These are phyloP conservation scores for Fragilaria radians DNA, from an alignment of 108 stramenopile species.

Conservation along the genomic window DNA sequence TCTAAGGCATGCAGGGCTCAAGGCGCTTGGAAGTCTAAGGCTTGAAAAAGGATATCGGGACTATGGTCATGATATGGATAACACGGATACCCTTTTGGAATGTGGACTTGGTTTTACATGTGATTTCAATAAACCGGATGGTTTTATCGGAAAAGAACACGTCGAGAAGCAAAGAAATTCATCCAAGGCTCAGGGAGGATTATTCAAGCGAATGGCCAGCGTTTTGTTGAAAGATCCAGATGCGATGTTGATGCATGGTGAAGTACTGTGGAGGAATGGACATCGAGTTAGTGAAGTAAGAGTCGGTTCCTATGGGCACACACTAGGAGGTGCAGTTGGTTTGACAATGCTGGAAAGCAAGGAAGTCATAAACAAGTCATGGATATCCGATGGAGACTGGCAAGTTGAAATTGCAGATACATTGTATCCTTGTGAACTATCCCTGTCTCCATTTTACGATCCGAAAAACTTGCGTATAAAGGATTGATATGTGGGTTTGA, in stretches of 20 bases:
- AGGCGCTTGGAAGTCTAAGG: conserved; percentile 58
- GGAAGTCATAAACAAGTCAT: conserved; percentile 34
- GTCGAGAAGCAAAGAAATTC: conserved; percentile 25
- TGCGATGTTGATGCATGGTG: conserved; percentile 59
- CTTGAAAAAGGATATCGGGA: conserved; percentile 80
- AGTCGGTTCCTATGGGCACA: conserved; percentile 54
- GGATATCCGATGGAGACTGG: conserved; percentile 37
- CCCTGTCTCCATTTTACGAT: conserved; percentile 55
- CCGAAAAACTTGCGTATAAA: conserved; percentile 42
- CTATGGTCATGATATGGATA: conserved; percentile 84
- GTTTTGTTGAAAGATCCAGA: conserved; percentile 33
- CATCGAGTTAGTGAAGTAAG: conserved; percentile 52
- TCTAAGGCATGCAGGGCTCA: conserved; percentile 51
- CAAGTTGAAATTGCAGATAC: conserved; percentile 45
- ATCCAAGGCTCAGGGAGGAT: conserved; percentile 32
- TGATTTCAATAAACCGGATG: conserved; percentile 51
- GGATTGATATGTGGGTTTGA: neutral
- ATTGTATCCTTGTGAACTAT: conserved; percentile 37
- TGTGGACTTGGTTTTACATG: conserved; percentile 66
- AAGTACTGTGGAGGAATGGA: conserved; percentile 65
- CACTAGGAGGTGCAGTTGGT: conserved; percentile 63
- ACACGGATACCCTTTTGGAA: conserved; percentile 59
- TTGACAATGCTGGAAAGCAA: conserved; percentile 44
- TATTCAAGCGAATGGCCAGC: conserved; percentile 31
- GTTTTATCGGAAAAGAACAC: conserved; percentile 59